A percentile compares a stretch with the other conserved stretches of the same genome.
Conservation (phyloP, 202 grass and related monocot species). For the Carex sylvatica region DNA sequence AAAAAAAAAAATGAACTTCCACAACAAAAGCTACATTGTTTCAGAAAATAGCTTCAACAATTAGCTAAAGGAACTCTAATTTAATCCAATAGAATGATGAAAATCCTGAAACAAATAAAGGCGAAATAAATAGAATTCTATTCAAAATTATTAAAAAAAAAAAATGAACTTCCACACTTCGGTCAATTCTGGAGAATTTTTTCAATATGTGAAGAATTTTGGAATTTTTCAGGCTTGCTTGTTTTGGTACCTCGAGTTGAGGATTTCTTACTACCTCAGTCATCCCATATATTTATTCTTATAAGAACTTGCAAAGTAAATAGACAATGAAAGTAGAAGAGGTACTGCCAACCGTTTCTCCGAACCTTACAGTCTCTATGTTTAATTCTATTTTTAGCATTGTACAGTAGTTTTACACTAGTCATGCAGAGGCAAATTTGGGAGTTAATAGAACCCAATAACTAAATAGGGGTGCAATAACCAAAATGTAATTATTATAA, state of each 20-base stretch:
- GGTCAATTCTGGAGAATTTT: no score
- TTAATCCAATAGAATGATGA: not conserved
- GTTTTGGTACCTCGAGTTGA: no score
- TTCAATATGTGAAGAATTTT: no score
- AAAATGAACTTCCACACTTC: no score
- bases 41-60: not conserved
- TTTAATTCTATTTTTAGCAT: not conserved
- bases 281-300: no score
- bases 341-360: not conserved
- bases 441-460: no score
- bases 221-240: no score
- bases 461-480: not conserved
- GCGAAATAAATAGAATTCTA: no score
- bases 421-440: not conserved
- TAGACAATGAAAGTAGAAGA: not conserved
- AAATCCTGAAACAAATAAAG: no score
- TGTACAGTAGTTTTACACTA: not conserved
- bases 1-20: no score
- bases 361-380: slow-evolving; percentile 4
- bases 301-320: not conserved
- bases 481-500: not conserved
- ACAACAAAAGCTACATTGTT: slow-evolving; percentile 83
- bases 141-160: no score
- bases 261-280: no score
- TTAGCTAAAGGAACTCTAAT: not conserved